Conservation (phyloP, 169 alveolate genomes). For the Cryptosporidium muris region DNA sequence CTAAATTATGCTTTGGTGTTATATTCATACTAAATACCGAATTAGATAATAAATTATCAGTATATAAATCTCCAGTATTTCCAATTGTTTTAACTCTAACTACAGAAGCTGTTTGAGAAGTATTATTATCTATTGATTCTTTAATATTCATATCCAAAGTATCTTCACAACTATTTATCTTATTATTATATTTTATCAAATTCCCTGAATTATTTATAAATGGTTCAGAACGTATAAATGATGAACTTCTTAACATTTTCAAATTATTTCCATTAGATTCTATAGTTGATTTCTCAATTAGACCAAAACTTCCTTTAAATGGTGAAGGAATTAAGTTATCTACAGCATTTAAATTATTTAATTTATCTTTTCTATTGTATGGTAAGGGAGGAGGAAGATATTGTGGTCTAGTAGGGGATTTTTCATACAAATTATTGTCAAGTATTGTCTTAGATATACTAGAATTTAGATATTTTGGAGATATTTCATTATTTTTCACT, state of each 20-base stretch:
- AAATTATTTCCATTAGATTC: neutral
- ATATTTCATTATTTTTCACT: neutral
- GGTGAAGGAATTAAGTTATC: no score
- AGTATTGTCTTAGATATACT: neutral
- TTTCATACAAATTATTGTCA: neutral
- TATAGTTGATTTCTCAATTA: neutral
- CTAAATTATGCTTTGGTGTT: neutral
- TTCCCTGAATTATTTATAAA: slow-evolving; percentile 37
- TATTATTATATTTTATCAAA: slow-evolving; percentile 13
- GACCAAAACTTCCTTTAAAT: no score
- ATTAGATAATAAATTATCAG: neutral
- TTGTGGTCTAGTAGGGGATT: slow-evolving; percentile 60
- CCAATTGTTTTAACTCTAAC: slow-evolving; percentile 45
- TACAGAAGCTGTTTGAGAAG: slow-evolving; percentile 32
- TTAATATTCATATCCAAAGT: neutral
- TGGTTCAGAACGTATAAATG: neutral
- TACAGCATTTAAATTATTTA: no score
- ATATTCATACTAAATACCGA: neutral
- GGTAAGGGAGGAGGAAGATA: slow-evolving; percentile 70
- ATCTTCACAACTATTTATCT: neutral
- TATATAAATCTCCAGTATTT: slow-evolving; percentile 8
- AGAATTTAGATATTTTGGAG: neutral
- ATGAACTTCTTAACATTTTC: slow-evolving; percentile 1
- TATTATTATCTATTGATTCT: neutral
- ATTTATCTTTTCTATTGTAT: slow-evolving; percentile 5